Conservation (phyloP, 2,329 filamentous ascomycete species). For the Trichoderma lentiforme region DNA sequence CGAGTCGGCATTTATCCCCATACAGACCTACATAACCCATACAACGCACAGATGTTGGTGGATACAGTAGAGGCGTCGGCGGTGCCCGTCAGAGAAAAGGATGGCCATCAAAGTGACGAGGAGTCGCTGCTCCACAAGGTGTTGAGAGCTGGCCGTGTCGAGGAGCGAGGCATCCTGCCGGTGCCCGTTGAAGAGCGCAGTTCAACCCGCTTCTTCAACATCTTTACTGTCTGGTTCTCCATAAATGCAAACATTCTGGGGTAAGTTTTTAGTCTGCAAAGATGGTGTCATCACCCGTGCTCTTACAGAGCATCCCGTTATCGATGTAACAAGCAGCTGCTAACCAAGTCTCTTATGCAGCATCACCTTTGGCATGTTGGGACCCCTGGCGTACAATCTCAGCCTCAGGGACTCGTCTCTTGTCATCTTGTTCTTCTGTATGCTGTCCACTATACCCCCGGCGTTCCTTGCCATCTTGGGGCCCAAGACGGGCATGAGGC, state of each 20-base stretch:
- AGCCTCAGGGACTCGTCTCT: slow-evolving; percentile 54
- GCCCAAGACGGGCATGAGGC: slow-evolving; percentile 60
- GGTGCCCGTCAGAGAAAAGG: slow-evolving; percentile 17
- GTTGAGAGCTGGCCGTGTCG: slow-evolving; percentile 38
- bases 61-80: slow-evolving; percentile 4
- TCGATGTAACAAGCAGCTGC: background rate
- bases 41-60: slow-evolving; percentile 7
- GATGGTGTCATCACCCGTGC: background rate
- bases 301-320: background rate
- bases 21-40: background rate
- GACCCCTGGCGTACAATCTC: slow-evolving; percentile 52
- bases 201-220: slow-evolving; percentile 40
- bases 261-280: slow-evolving; percentile 26
- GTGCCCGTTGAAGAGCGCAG: slow-evolving; percentile 41
- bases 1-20: background rate
- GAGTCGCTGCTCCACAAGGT: slow-evolving; percentile 31
- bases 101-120: slow-evolving; percentile 28
- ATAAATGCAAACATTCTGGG: slow-evolving; percentile 48
- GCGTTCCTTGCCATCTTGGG: slow-evolving; percentile 58
- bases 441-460: slow-evolving; percentile 51
- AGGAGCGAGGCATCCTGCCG: slow-evolving; percentile 44
- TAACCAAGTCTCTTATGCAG: slow-evolving; percentile 30
- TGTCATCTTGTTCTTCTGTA: slow-evolving; percentile 61
- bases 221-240: slow-evolving; percentile 48
- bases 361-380: slow-evolving; percentile 62